These are phyloP conservation scores for Kluyveromyces nonfermentans DNA, from an alignment of 805 yeast genomes.

Conservation along the genomic window DNA sequence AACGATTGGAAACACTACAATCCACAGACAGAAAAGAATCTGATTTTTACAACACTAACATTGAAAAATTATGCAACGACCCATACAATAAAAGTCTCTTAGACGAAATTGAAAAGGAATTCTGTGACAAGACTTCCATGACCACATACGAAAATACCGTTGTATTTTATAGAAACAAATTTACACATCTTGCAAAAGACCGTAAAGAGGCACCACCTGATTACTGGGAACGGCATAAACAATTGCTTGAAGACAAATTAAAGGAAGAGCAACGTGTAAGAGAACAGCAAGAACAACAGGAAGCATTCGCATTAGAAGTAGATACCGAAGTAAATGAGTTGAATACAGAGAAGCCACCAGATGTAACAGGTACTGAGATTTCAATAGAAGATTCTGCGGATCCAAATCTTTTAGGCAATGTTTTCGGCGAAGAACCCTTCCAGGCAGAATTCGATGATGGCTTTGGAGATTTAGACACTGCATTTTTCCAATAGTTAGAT, in stretches of 20 bases:
- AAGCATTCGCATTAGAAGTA: slow-evolving; percentile 9
- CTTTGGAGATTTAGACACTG: slow-evolving; percentile 30
- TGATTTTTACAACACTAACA: neutral
- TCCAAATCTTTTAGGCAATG: slow-evolving; percentile 15
- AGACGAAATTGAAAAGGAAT: slow-evolving; percentile 8
- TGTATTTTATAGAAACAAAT: slow-evolving; percentile 14
- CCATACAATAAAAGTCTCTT: neutral
- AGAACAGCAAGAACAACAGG: slow-evolving; percentile 9
- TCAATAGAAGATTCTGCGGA: slow-evolving; percentile 6
- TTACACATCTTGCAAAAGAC: slow-evolving; percentile 13
- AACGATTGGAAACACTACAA: neutral
- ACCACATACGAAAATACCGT: slow-evolving; percentile 13
- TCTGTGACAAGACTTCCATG: slow-evolving; percentile 8
- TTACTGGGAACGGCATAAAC: slow-evolving; percentile 22
- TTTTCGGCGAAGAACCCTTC: slow-evolving; percentile 22
- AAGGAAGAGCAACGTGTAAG: slow-evolving; percentile 6
- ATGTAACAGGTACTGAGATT: slow-evolving; percentile 8
- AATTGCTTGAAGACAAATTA: slow-evolving; percentile 5
- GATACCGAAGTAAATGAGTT: slow-evolving; percentile 10
- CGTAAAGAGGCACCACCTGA: slow-evolving; percentile 22
- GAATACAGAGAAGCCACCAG: slow-evolving; percentile 9
- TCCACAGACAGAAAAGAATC: neutral
- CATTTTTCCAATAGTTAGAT: slow-evolving; percentile 19
- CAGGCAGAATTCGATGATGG: slow-evolving; percentile 28
- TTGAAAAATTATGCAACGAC: neutral